phyloP scores from a whole-genome alignment of 345 rosid species.

The Gynandropsis gynandra region DNA sequence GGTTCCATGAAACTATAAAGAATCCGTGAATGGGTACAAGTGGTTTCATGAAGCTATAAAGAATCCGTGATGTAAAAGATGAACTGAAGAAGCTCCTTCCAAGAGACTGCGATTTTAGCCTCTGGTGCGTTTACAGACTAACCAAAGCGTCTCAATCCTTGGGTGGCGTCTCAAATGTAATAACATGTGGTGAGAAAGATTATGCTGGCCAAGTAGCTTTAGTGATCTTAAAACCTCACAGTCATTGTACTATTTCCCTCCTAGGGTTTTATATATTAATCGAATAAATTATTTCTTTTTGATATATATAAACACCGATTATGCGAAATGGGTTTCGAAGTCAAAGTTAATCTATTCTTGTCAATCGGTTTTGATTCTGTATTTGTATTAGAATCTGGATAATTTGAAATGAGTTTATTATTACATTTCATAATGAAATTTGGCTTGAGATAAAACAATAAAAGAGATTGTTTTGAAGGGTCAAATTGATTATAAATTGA shows the following conservation, averaged over 20 bases:
- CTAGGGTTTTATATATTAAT: constrained; percentile 16
- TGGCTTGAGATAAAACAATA: no score
- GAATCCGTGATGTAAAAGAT: no score
- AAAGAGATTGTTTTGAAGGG: no score
- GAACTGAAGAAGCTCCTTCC: constrained; percentile 15
- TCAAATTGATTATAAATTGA: no score
- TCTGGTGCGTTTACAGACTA: constrained; percentile 29
- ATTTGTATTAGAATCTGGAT: no score
- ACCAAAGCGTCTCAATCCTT: constrained; percentile 19
- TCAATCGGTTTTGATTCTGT: no score
- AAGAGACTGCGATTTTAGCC: constrained; percentile 15
- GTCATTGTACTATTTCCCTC: constrained; percentile 21
- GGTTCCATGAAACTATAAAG: constrained; percentile 41
- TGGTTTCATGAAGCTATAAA: constrained; percentile 42
- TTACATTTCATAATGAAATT: no score
- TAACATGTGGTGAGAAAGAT: constrained; percentile 25
- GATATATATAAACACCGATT: no score
- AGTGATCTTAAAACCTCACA: constrained; percentile 24
- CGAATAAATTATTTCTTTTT: no score
- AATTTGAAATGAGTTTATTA: no score
- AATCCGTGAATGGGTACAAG: constrained; percentile 76
- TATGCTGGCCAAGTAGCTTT: constrained; percentile 18
- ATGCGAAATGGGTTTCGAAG: no score
- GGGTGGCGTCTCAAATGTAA: constrained; percentile 22
- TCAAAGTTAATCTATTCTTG: no score